Base-by-base conservation (phyloP, 371 early-diverging fungal genomes). In the Globomyces sp. region DNA sequence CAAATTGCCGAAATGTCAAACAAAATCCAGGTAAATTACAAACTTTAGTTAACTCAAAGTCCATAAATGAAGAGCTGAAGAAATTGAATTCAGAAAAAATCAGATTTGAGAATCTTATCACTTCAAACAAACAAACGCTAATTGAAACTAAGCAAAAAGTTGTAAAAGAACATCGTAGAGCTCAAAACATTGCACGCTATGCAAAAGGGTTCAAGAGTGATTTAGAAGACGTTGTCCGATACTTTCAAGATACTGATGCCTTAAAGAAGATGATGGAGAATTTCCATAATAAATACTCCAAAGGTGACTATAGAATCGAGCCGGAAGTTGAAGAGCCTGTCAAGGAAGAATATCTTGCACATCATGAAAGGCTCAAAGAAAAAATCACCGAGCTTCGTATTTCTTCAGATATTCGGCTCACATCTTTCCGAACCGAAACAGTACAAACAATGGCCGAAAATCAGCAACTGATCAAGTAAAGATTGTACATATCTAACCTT, bases 1-100 rank as follows among this genome's bases (percentile, higher is more conserved):
- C 70, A 80, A 44, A 82, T 84, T 55, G 46, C 59, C 8, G 74
- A 73, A 11, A 81, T 84, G 82, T 71, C 76, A n/a, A 66, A 68
- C 2, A 76, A 79, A 11, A 82, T 84, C 59, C 53, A 68, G 64
- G 79, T 74, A 67, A 66, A 47, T 60, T 24, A 24, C 24, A 24
- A 24, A 24, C 24, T 24, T 24, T n/a, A 49, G 49, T n/a, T n/a
- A 49, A 49, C 1, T 37, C 13, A 49, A 78, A 71, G 74, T 72
- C 43, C 24, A 79, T 83, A 74, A 80, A 82, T 73, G 63, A 55
- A 11, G 77, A 80, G 40, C 76, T 81, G 11, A 75, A 81, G 57
- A 58, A 61, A 1, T 57, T 78, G 40, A 71, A 67, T 61, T 77
- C 68, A 44, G 66, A 66, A 43, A 76, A 82, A 51, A 53, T 36